A percentile compares a stretch with the other conserved stretches of the same genome.
These are phyloP conservation scores for Selaginella tamariscina DNA, from an alignment of 75 land plant species.

Conservation along the genomic window DNA sequence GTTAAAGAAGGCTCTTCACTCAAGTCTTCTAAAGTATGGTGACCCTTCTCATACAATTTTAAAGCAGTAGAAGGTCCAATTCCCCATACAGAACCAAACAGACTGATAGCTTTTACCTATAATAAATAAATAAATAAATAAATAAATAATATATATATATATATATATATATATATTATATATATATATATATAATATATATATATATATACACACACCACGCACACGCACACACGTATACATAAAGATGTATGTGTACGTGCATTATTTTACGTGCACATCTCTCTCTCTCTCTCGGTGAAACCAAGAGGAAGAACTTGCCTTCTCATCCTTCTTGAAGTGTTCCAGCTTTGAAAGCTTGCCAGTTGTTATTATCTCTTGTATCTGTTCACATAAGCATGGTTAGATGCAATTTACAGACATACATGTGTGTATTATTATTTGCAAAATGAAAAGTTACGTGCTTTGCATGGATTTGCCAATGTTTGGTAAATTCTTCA, in stretches of 20 bases:
- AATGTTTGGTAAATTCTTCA: constrained; percentile 68
- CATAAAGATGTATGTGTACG: too few relatives aligned
- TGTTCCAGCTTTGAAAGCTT: constrained; percentile 82
- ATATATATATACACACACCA: too few relatives aligned
- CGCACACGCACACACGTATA: too few relatives aligned
- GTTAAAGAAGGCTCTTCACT: constrained; percentile 65
- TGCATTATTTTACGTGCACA: too few relatives aligned
- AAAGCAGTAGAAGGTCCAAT: constrained; percentile 93
- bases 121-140: not conserved
- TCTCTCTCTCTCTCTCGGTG: not conserved
- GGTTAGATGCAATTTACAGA: not conserved
- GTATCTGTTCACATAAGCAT: constrained; percentile 41
- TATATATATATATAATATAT: too few relatives aligned
- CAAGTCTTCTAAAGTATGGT: constrained; percentile 74
- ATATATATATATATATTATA: not conserved
- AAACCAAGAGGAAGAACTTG: constrained; percentile 3
- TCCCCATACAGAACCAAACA: constrained; percentile 96
- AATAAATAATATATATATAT: not conserved
- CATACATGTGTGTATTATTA: too few relatives aligned
- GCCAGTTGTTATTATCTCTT: constrained; percentile 84
- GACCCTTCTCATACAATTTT: constrained; percentile 80
- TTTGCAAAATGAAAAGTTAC: constrained; percentile 36
- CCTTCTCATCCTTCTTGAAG: constrained; percentile 82
- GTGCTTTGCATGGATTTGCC: constrained; percentile 92
- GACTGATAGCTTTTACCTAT: constrained; percentile 51